phyloP scores from a whole-genome alignment of 208 protist genomes.

The Leptomonas pyrrhocoris region DNA sequence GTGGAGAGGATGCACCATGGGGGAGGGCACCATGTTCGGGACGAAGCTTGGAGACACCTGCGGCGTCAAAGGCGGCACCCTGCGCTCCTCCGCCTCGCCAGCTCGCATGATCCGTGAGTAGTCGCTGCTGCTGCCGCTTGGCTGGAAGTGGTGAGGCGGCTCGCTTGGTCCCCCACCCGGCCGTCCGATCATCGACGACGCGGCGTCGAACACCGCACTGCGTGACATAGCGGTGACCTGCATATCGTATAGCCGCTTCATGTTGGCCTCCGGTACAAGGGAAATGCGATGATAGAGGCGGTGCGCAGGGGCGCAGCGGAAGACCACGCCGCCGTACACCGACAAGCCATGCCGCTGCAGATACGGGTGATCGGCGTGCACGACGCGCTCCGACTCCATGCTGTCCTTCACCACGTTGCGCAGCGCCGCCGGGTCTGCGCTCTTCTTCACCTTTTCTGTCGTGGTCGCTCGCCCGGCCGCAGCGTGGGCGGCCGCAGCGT shows the following conservation, averaged over 20 bases:
- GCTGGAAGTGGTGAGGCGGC: constrained; percentile 6
- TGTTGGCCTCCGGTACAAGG: constrained; percentile 27
- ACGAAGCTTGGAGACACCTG: not conserved
- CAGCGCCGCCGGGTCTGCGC: constrained; percentile 13
- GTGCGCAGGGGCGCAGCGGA: constrained; percentile 48
- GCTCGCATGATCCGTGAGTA: not conserved
- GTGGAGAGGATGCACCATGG: constrained; percentile 1
- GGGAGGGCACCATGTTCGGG: constrained; percentile 13
- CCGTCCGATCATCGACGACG: not conserved
- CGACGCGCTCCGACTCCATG: constrained; percentile 28
- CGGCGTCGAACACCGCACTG: not conserved
- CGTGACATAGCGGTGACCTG: constrained; percentile 12
- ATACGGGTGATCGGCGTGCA: constrained; percentile 51
- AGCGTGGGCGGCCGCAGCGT: not conserved
- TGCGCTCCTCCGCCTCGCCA: not conserved
- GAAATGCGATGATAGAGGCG: constrained; percentile 54
- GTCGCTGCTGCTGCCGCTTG: constrained; percentile 9
- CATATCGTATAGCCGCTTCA: constrained; percentile 21
- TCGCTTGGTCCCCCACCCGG: not conserved
- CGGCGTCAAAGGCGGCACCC: constrained; percentile 17
- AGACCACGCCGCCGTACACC: constrained; percentile 51
- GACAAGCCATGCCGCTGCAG: constrained; percentile 45
- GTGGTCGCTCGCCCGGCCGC: not conserved
- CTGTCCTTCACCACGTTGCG: constrained; percentile 41
- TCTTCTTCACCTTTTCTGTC: not conserved